phyloP scores from a whole-genome alignment of 2,329 filamentous ascomycete species.

The Endocalyx cinctus region DNA sequence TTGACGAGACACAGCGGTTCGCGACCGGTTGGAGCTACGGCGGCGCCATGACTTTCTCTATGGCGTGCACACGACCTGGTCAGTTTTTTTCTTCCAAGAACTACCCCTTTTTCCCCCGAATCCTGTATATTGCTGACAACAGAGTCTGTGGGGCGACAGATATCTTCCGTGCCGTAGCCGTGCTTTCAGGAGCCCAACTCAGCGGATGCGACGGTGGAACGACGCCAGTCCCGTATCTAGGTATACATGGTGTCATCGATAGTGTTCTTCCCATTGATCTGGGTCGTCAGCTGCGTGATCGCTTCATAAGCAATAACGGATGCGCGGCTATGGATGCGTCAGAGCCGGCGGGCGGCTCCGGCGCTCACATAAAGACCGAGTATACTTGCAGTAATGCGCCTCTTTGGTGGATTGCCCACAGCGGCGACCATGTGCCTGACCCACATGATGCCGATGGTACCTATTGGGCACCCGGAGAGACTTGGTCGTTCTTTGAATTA shows the following conservation, averaged over 20 bases:
- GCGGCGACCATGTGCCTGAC: slow-evolving; percentile 20
- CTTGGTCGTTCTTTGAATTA: slow-evolving; percentile 22
- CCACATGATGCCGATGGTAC: slow-evolving; percentile 13
- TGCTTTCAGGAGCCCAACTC: slow-evolving; percentile 27
- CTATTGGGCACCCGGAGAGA: slow-evolving; percentile 11
- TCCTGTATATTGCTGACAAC: background rate
- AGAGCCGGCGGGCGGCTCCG: slow-evolving; percentile 14
- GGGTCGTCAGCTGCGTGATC: slow-evolving; percentile 32
- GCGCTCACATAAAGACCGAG: slow-evolving; percentile 19
- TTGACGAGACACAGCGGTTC: slow-evolving; percentile 37
- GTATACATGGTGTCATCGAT: slow-evolving; percentile 34
- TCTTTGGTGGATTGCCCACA: slow-evolving; percentile 26
- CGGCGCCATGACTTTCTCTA: slow-evolving; percentile 35
- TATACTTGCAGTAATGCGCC: slow-evolving; percentile 22
- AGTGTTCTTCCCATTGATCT: slow-evolving; percentile 28
- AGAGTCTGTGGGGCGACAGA: slow-evolving; percentile 2
- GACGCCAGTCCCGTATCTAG: slow-evolving; percentile 34
- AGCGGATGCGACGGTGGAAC: slow-evolving; percentile 33
- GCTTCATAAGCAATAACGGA: slow-evolving; percentile 32
- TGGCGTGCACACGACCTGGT: slow-evolving; percentile 36
- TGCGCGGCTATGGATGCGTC: slow-evolving; percentile 23
- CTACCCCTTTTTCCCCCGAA: background rate
- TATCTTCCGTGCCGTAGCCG: slow-evolving; percentile 34
- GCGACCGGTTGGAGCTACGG: slow-evolving; percentile 42
- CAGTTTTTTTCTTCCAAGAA: slow-evolving; percentile 1